Conservation (phyloP, 306 rosid species). For the Sindora glabra region DNA sequence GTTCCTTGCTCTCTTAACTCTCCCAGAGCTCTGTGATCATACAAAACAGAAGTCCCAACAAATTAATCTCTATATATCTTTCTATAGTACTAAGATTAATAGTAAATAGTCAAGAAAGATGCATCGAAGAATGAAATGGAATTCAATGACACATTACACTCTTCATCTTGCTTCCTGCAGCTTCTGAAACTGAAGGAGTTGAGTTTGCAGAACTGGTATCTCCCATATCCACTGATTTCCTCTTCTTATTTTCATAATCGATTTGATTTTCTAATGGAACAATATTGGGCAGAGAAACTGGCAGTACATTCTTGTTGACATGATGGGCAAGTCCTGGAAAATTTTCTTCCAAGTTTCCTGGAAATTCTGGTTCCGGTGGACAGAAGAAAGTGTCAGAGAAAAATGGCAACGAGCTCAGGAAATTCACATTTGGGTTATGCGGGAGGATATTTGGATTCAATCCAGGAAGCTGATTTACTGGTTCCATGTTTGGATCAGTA, state of each 20-base stretch:
- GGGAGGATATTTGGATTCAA: constrained; percentile 24
- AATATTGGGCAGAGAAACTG: constrained; percentile 15
- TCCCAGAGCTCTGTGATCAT: constrained; percentile 46
- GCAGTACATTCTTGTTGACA: constrained; percentile 20
- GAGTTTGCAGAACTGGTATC: constrained; percentile 60
- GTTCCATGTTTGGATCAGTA: constrained; percentile 53
- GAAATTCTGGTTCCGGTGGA: constrained; percentile 35
- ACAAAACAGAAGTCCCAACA: neutral
- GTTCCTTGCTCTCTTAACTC: constrained; percentile 58
- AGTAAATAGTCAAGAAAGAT: neutral
- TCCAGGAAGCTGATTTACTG: constrained; percentile 38
- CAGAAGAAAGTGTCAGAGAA: constrained; percentile 35
- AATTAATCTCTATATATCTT: neutral
- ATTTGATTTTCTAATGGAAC: constrained; percentile 24
- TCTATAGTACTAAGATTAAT: neutral
- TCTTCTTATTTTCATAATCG: constrained; percentile 46
- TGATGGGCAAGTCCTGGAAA: constrained; percentile 27
- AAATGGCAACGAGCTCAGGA: constrained; percentile 47
- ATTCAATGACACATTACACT: constrained; percentile 28
- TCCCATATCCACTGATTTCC: constrained; percentile 40
- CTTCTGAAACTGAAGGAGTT: constrained; percentile 52
- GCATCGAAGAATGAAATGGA: neutral
- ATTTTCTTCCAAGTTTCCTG: constrained; percentile 38
- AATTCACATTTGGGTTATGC: constrained; percentile 41
- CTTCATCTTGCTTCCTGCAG: constrained; percentile 35